Evolutionary conservation across 2,329 filamentous ascomycete genomes (phyloP).

Genomic region (Neurospora sp.): DNA sequence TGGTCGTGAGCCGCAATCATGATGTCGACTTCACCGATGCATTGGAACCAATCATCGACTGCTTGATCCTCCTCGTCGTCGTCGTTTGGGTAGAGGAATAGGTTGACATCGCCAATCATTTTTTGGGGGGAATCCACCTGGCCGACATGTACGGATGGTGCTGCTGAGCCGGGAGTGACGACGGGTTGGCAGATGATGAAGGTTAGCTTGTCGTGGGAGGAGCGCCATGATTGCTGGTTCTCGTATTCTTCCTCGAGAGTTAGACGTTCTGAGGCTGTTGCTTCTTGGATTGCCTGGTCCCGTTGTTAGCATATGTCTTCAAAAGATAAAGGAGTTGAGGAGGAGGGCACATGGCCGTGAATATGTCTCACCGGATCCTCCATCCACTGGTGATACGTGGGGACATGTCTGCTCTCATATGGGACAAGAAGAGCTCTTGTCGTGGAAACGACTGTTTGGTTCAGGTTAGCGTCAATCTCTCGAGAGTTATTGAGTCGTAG

Average conservation of each 20-base stretch:
- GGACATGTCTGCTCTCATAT: slow-evolving; percentile 73
- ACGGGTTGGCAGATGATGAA: slow-evolving; percentile 67
- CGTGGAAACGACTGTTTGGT: slow-evolving; percentile 52
- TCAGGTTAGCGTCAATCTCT: not conserved
- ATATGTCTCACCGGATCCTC: slow-evolving; percentile 52
- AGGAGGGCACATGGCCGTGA: not conserved
- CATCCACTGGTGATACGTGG: slow-evolving; percentile 86
- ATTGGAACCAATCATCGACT: slow-evolving; percentile 14
- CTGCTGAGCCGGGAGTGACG: slow-evolving; percentile 1
- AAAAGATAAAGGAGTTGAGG: not conserved
- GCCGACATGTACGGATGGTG: slow-evolving; percentile 23
- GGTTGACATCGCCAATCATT: slow-evolving; percentile 69
- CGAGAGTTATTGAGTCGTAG: not conserved
- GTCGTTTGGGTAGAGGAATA: slow-evolving; percentile 61
- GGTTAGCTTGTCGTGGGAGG: slow-evolving; percentile 75
- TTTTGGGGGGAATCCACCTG: slow-evolving; percentile 41
- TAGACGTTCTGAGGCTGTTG: slow-evolving; percentile 81
- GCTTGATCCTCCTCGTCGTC: slow-evolving; percentile 35
- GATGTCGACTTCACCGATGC: slow-evolving; percentile 68
- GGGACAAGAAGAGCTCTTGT: slow-evolving; percentile 65
- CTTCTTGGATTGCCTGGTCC: slow-evolving; percentile 59
- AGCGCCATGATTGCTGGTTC: slow-evolving; percentile 84
- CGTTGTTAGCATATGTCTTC: not conserved
- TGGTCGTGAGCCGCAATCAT: slow-evolving; percentile 61
- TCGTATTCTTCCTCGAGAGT: slow-evolving; percentile 72